Evolutionary conservation across 768 basidiomycete species (phyloP), one percentile per base, ranked within the genome.

Genomic region (Agaricus blazei): DNA sequence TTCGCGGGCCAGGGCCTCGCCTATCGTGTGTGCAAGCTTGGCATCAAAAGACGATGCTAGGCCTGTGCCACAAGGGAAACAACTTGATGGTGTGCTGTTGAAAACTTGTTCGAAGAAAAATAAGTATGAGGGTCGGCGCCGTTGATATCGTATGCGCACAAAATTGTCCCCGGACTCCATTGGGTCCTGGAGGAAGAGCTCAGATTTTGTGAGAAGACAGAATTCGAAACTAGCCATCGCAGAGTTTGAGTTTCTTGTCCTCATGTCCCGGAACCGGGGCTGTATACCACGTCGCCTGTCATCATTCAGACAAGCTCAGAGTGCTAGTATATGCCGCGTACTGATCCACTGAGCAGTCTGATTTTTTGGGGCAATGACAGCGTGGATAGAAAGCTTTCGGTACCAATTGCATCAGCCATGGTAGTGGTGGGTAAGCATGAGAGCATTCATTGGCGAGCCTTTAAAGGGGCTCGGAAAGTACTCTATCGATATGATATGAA

Each of bases 41-140:
- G 77, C 60, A 54, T 84, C 82, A 59, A 82, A 84, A 0, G 81
- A 78, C 6, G 81, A 76, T 5, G 76, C 82, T 4, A 85, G 62
- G 9, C 78, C 82, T 3, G 81, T 83, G 6, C 79, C 80, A 2
- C 75, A 75, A 0, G 82, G 82, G 65, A 83, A 82, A 59, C 81
- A 83, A 52, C 75, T 80, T 1, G 81, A 72, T 0, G 80, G 78
- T 8, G 77, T 74, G 36, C 80, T 78, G 57, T 82, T 81, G 69
- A 81, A 81, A 66, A 80, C 77, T 19, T 19, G 19, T 19, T 79
- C 51, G 9, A 42, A 23, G 6, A 46, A 12, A 11, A 50, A 19
- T 45, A 66, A 56, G 5, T 73, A 72, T 19, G 76, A 64, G 53
- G 73, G 70, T 48, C 70, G 70, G 68, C 72, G 72, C 58, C 73